phyloP scores from a whole-genome alignment of 75 land plant genomes.

The Picea sitchensis region DNA sequence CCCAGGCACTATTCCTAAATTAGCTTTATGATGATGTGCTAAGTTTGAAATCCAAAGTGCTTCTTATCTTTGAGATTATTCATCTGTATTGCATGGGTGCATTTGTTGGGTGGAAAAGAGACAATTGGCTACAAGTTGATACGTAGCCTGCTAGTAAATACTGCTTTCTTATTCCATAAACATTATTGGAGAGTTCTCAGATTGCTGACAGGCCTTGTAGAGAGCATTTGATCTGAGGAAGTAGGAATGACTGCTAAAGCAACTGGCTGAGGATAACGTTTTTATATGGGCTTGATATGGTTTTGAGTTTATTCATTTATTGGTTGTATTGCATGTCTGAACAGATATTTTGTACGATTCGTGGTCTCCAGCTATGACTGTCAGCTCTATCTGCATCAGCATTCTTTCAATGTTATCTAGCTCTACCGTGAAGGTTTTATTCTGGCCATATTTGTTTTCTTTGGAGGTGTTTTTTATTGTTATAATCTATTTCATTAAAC shows the following conservation, averaged over 20 bases:
- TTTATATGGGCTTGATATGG: too few species aligned
- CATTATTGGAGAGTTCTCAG: not conserved
- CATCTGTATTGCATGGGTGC: not conserved
- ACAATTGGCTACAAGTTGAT: not conserved
- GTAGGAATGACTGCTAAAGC: not conserved
- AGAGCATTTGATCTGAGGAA: not conserved
- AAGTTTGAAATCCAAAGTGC: too few species aligned
- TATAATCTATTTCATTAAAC: too few species aligned
- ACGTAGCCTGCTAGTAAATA: not conserved
- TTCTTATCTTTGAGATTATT: too few species aligned
- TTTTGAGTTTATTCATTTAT: not conserved
- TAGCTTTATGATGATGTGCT: too few species aligned
- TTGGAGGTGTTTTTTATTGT: too few species aligned
- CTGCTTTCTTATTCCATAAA: not conserved
- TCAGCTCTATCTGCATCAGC: slow-evolving; percentile 95
- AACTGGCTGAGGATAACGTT: not conserved
- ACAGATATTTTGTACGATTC: slow-evolving; percentile 95
- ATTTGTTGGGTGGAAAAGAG: not conserved
- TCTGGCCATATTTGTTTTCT: too few species aligned
- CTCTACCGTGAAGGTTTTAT: slow-evolving; percentile 79
- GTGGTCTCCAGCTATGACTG: slow-evolving; percentile 99
- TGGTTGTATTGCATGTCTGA: not conserved
- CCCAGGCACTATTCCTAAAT: too few species aligned
- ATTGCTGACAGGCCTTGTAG: not conserved
- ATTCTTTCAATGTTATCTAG: slow-evolving; percentile 97